Evolutionary conservation across 768 basidiomycete species (phyloP).

Genomic region (Lepiota venenata): DNA sequence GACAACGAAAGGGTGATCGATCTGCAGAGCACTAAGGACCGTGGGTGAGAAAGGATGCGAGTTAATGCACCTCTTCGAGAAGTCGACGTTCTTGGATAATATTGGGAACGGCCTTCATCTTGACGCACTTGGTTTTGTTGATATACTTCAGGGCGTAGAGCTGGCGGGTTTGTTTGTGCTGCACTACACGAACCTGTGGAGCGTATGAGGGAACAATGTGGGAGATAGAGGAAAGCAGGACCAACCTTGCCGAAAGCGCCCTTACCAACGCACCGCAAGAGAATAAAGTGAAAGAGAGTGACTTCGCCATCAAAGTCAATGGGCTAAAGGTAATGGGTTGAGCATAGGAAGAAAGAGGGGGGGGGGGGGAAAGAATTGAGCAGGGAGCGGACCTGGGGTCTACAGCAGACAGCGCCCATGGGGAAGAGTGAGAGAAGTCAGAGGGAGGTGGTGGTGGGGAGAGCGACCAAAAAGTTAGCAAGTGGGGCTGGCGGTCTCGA

Average conservation of each 20-base stretch:
- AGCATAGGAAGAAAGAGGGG: no score
- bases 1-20: constrained; percentile 94
- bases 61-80: constrained; percentile 78
- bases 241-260: constrained; percentile 97
- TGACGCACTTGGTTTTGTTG: constrained; percentile 96
- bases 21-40: constrained; percentile 38
- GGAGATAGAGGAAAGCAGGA: constrained; percentile 9
- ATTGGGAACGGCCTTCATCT: constrained; percentile 98
- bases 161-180: constrained; percentile 97
- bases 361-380: neutral
- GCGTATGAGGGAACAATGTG: constrained; percentile 13
- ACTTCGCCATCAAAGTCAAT: constrained; percentile 95
- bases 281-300: constrained; percentile 95
- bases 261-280: constrained; percentile 95
- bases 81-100: constrained; percentile 95
- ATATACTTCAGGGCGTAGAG: constrained; percentile 99
- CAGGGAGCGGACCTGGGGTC: constrained; percentile 57
- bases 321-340: constrained; percentile 48
- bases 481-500: neutral
- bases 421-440: constrained; percentile 7
- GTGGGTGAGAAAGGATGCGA: neutral
- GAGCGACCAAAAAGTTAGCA: neutral
- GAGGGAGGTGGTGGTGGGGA: neutral
- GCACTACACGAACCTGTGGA: constrained; percentile 91
- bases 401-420: constrained; percentile 88